Evolutionary conservation across 2,329 filamentous ascomycete species (phyloP), one percentile per base, ranked within the genome.

Genomic region (Ceratocystis cacaofunesta): DNA sequence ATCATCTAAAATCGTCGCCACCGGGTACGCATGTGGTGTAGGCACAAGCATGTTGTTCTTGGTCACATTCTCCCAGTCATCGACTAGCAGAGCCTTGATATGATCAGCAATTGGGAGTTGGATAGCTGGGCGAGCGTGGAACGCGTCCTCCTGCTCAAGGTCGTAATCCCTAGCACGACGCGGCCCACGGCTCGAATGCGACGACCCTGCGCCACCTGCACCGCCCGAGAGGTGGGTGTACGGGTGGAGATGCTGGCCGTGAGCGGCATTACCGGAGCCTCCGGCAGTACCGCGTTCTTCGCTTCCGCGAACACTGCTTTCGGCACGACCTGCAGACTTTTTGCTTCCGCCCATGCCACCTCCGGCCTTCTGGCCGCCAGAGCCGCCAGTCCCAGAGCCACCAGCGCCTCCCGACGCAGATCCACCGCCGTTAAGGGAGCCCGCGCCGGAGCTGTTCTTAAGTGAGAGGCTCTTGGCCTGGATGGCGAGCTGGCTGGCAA

Each of bases 41-140:
- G 89, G 86, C 41, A 96, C 90, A 3, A 97, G 85, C 72, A 92
- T 89, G 70, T 90, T 85, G 73, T 95, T 94, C 77, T 96, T 97
- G 66, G 94, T 99, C 68, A 99, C 86, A 71, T 96, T 95, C 75
- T 99, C 94, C 94, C 94, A 99, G 74, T 99, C 94, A 73, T 99
- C 94, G 25, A 99, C 94, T 2, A 99, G 84, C 68, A 95, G 82
- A 17, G 89, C 90, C 78, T 97, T 96, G 69, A 99, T 81, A 69
- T 88, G 85, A 72, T 97, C 94, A 0, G 94, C 91, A 69, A 97
- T 85, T 62, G 86, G 82, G 52, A 99, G 82, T 71, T 90, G 89
- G 71, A 99, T 87, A 19, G 90, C 90, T 22, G 92, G 92, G 66
- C 91, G 86, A 68, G 82, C 81, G 72, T 91, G 85, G 73, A 96